Base-by-base conservation (phyloP, 495 filamentous ascomycete genomes). In the Penicillium bialowiezense region DNA sequence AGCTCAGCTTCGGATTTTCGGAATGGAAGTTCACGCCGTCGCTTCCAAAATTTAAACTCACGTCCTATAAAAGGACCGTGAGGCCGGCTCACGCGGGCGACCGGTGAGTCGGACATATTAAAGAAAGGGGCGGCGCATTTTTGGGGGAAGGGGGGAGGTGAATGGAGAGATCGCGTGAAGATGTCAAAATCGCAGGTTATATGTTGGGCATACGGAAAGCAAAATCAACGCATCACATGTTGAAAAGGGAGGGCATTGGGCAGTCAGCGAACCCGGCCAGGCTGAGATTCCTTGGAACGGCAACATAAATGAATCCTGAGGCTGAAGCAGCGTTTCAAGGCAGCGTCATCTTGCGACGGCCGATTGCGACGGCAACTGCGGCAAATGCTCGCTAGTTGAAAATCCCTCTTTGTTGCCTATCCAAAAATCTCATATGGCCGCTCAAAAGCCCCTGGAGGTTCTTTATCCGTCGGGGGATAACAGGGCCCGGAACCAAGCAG, bases 1-100 rank as follows among this genome's bases (percentile, higher is more conserved):
- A 73, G 70, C 67, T 72, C 55, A 21, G 62, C 62, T 36, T 48
- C 50, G 7, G 55, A 55, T 46, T 63, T 70, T 7, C 51, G 51
- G 9, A 56, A 35, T 41, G 44, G 50, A 36, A 32, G 14, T 44
- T 44, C 18, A 39, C 34, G 34, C 32, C n/a, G 43, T 36, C 37
- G 42, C 24, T 37, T 43, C 37, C 46, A 24, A 36, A 18, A 50
- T n/a, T 41, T 21, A 38, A 48, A 24, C 39, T 51, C 18, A 35
- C 19, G 47, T 24, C 43, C 26, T 34, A 44, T 26, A 44, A 35
- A 20, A 33, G 43, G 45, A 26, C 35, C 17, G 28, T 42, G 42
- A 35, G 51, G 60, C 42, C 32, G 28, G 31, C 51, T 51, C 41
- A 37, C 51, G 41, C 36, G 45, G 31, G 55, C 45, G 17, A 32